Conservation (phyloP, 2,329 filamentous ascomycete genomes). For the Penicillium hesseltinei region DNA sequence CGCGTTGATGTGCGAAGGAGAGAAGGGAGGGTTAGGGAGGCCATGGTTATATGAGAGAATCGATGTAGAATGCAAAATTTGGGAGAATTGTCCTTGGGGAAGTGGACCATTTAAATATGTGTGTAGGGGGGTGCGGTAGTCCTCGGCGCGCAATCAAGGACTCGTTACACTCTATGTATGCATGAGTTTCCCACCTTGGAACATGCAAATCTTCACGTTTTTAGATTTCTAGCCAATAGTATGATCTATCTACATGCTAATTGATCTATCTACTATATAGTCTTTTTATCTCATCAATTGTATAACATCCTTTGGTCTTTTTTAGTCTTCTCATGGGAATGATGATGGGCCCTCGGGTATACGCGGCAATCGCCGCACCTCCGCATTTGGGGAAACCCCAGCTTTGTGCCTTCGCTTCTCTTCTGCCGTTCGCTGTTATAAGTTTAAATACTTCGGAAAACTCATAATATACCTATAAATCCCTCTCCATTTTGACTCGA, state of each 20-base stretch:
- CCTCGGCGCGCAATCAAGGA: slow-evolving; percentile 18
- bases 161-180: not conserved
- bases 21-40: slow-evolving; percentile 32
- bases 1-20: slow-evolving; percentile 36
- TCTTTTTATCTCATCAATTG: not conserved
- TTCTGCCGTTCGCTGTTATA: not conserved
- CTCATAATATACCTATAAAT: not conserved
- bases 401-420: slow-evolving; percentile 14
- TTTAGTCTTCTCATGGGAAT: not conserved
- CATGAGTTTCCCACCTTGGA: not conserved
- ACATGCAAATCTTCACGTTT: not conserved
- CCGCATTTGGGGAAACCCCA: slow-evolving; percentile 29
- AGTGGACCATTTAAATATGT: slow-evolving; percentile 1
- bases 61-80: not conserved
- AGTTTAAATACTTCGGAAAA: not conserved
- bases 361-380: slow-evolving; percentile 48
- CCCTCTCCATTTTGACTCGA: not conserved
- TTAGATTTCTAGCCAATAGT: not conserved
- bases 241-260: not conserved
- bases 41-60: slow-evolving; percentile 27
- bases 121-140: slow-evolving; percentile 16
- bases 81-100: not conserved
- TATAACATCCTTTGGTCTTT: not conserved
- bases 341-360: slow-evolving; percentile 37
- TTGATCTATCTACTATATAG: not conserved